phyloP scores from a whole-genome alignment of 2,329 filamentous ascomycete species.

The Neonectria faginata region DNA sequence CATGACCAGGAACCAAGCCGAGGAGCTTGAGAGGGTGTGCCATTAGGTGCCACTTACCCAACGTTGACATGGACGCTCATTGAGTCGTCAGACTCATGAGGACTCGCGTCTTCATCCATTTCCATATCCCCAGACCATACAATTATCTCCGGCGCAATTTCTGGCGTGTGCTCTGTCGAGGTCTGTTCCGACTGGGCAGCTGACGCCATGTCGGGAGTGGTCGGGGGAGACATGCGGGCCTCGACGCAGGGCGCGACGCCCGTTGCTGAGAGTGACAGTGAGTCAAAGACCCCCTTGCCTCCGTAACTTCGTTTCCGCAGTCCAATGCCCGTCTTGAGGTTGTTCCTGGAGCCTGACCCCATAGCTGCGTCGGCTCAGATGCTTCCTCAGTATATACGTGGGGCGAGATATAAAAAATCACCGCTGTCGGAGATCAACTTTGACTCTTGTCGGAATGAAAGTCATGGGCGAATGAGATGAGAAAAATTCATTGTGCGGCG shows the following conservation, averaged over 20 bases:
- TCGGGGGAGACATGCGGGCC: slow-evolving; percentile 47
- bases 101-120: slow-evolving; percentile 35
- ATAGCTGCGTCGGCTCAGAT: slow-evolving; percentile 41
- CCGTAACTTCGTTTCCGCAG: slow-evolving; percentile 41
- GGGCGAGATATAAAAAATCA: slow-evolving; percentile 34
- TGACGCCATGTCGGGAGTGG: slow-evolving; percentile 39
- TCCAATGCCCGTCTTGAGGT: slow-evolving; percentile 36
- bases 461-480: slow-evolving; percentile 43
- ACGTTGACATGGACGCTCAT: slow-evolving; percentile 37
- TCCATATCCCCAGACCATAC: slow-evolving; percentile 59
- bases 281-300: slow-evolving; percentile 40
- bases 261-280: slow-evolving; percentile 43
- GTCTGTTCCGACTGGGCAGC: slow-evolving; percentile 49
- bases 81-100: slow-evolving; percentile 40
- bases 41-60: slow-evolving; percentile 45
- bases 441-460: slow-evolving; percentile 39
- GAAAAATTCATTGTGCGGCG: slow-evolving; percentile 42
- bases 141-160: slow-evolving; percentile 57
- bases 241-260: slow-evolving; percentile 41
- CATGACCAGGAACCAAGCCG: not conserved
- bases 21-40: slow-evolving; percentile 1
- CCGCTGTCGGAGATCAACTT: slow-evolving; percentile 40
- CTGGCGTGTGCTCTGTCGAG: slow-evolving; percentile 49
- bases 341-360: slow-evolving; percentile 42
- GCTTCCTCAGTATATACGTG: slow-evolving; percentile 30